Base-by-base conservation (phyloP, 2,329 filamentous ascomycete genomes). In the Fusarium anthophilum region DNA sequence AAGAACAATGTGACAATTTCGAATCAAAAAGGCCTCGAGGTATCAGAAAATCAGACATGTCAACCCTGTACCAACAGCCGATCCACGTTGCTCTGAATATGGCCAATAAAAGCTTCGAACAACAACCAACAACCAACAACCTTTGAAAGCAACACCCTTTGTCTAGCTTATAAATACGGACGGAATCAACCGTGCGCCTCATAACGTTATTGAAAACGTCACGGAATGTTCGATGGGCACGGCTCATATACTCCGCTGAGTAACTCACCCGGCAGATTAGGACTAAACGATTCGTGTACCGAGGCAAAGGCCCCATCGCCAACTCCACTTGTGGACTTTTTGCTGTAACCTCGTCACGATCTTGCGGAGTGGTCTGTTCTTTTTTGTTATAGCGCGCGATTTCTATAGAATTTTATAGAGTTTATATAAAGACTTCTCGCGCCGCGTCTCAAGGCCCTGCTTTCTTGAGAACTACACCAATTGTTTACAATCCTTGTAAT, bases 141-240 rank as follows among this genome's bases (percentile, higher is more conserved):
- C 35, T 44, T 55, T 18, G 37, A 28, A 9, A 44, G 17, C 38
- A 43, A 26, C 58, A 37, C 8, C 9, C 18, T 39, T 35, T 44
- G 22, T 18, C 15, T 22, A 5, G 65, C 65, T 69, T 69, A 69
- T 53, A 64, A 69, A 69, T 69, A 41, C 32, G 10, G 8, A 15
- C 17, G 22, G 22, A 47, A 50, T 4, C 10, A 12, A 24, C 41
- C 28, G 28, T 39, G 44, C 55, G 55, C 18, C 43, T 7, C 50
- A 56, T 39, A 56, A 69, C 57, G 66, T 69, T 48, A 57, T 28
- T 2, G n/a, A 17, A 18, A 45, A 39, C 35, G 38, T 47, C 17
- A 39, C 63, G 13, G 41, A 43, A 22, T 18, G 20, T 68, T 54
- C n/a, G 5, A 28, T 22, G 37, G 55, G 6, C 20, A 22, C 63